A percentile compares a stretch with the other conserved stretches of the same genome.
Conservation (phyloP, 495 filamentous ascomycete genomes). For the Aspergillus avenaceus region DNA sequence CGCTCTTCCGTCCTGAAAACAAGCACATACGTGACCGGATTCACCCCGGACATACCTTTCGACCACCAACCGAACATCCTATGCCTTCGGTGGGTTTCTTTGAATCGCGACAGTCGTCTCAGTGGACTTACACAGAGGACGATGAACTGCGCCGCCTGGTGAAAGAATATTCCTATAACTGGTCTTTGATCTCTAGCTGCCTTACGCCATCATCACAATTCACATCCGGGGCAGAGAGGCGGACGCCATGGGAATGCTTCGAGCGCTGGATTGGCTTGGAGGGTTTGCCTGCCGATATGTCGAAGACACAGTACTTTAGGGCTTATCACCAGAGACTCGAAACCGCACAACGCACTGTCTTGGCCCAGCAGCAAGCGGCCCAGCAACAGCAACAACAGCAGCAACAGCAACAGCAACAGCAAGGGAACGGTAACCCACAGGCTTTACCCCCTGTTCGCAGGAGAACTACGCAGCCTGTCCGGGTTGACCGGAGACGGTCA, state of each 20-base stretch:
- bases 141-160: constrained; percentile 81
- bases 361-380: constrained; percentile 56
- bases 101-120: constrained; percentile 76
- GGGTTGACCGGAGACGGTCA: constrained; percentile 81
- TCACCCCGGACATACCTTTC: constrained; percentile 87
- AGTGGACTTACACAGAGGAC: constrained; percentile 88
- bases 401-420: constrained; percentile 46
- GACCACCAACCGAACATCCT: constrained; percentile 81
- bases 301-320: constrained; percentile 87
- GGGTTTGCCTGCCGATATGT: constrained; percentile 84
- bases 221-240: constrained; percentile 77
- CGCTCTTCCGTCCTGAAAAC: constrained; percentile 85
- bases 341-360: constrained; percentile 63
- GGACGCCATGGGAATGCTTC: constrained; percentile 98
- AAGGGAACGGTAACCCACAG: constrained; percentile 52
- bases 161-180: constrained; percentile 93
- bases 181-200: constrained; percentile 84
- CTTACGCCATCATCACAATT: constrained; percentile 69
- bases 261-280: constrained; percentile 92
- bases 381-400: constrained; percentile 56
- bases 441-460: constrained; percentile 56
- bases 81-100: constrained; percentile 91
- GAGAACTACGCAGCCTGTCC: constrained; percentile 65
- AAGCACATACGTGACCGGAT: constrained; percentile 85
- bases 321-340: constrained; percentile 79